phyloP scores from a whole-genome alignment of 805 yeast species.

The Yarrowia bubula region DNA sequence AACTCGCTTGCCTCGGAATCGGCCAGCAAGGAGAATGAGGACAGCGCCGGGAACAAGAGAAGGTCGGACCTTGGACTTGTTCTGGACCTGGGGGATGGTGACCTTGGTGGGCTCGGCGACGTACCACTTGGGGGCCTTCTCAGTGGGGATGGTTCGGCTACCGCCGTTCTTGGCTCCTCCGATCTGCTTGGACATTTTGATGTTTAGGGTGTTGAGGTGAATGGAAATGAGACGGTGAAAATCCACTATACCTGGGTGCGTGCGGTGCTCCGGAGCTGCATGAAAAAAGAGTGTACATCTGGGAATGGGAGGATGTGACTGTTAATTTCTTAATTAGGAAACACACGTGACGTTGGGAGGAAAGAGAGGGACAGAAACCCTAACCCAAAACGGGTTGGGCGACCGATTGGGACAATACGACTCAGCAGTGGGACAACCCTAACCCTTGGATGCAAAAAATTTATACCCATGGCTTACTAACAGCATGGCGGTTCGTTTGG shows the following conservation, averaged over 20 bases:
- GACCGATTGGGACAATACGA: background rate
- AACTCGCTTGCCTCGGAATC: slow-evolving; percentile 99
- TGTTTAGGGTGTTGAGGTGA: slow-evolving; percentile 24
- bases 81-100: slow-evolving; percentile 81
- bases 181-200: slow-evolving; percentile 26
- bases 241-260: slow-evolving; percentile 23
- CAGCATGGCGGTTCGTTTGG: too few relatives aligned
- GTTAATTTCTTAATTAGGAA: background rate
- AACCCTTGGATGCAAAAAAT: background rate
- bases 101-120: slow-evolving; percentile 74
- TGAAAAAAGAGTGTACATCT: slow-evolving; percentile 18
- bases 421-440: background rate
- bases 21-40: slow-evolving; percentile 94
- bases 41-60: slow-evolving; percentile 98
- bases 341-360: slow-evolving; percentile 14
- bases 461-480: too few relatives aligned
- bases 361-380: background rate
- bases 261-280: slow-evolving; percentile 9
- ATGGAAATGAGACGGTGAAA: slow-evolving; percentile 25
- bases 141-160: slow-evolving; percentile 38
- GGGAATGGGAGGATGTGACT: slow-evolving; percentile 22
- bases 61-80: slow-evolving; percentile 90
- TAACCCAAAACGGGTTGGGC: background rate
- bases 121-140: slow-evolving; percentile 71
- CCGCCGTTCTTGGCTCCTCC: slow-evolving; percentile 41